These are phyloP conservation scores for Plantago coronopus DNA, from an alignment of 305 asterid species.

Conservation along the genomic window DNA sequence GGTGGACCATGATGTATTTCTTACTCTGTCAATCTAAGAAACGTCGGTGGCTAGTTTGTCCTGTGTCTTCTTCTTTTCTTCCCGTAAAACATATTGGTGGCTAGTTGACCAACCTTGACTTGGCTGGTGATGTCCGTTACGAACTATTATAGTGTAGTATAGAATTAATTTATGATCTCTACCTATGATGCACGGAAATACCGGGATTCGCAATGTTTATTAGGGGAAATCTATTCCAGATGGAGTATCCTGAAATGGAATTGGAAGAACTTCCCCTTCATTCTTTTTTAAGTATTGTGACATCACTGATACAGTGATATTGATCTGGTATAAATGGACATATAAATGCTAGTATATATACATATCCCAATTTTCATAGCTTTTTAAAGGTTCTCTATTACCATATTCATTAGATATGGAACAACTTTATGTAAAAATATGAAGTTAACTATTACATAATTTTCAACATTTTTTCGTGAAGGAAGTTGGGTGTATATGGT, in stretches of 20 bases:
- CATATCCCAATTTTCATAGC: too few relatives aligned
- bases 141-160: not conserved
- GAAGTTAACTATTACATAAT: too few relatives aligned
- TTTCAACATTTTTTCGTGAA: too few relatives aligned
- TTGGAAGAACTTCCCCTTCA: too few relatives aligned
- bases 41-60: conserved; percentile 2
- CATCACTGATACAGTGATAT: too few relatives aligned
- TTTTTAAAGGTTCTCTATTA: too few relatives aligned
- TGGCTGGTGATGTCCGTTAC: not conserved
- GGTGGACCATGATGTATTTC: not conserved
- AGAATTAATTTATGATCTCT: not conserved
- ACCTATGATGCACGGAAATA: not conserved
- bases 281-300: too few relatives aligned
- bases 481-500: too few relatives aligned
- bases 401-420: too few relatives aligned
- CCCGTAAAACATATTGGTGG: not conserved
- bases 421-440: too few relatives aligned
- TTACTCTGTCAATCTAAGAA: not conserved
- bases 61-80: not conserved
- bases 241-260: not conserved
- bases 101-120: not conserved
- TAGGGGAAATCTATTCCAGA: not conserved
- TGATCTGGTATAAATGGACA: too few relatives aligned
- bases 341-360: too few relatives aligned
- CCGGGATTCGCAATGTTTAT: not conserved